Percentiles rank a stretch among this genome's conserved stretches.
Conservation (phyloP, 2,329 filamentous ascomycete species). For the Ophiocordyceps sinensis region DNA sequence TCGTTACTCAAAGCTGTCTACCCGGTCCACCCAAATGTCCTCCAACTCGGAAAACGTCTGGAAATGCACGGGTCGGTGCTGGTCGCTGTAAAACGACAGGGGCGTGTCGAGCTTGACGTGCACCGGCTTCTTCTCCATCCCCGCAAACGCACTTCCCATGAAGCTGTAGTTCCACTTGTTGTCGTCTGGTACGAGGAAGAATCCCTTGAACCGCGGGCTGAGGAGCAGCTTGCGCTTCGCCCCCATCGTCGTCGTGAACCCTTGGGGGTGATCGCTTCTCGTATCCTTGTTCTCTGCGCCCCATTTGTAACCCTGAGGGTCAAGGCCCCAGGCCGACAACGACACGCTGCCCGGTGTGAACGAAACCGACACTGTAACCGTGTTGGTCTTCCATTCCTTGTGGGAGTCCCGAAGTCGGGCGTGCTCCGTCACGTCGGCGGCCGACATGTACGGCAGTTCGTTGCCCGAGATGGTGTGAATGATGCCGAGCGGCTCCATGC, state of each 20-base stretch:
- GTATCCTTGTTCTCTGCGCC: conserved; percentile 90
- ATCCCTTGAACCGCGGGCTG: conserved; percentile 85
- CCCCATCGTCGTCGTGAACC: conserved; percentile 83
- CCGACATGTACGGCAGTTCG: conserved; percentile 92
- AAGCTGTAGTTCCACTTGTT: conserved; percentile 97
- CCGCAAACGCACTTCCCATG: conserved; percentile 79
- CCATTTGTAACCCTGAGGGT: conserved; percentile 89
- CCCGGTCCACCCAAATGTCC: conserved; percentile 87
- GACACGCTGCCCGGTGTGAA: conserved; percentile 97
- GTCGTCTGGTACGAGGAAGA: conserved; percentile 88
- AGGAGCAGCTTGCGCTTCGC: conserved; percentile 90
- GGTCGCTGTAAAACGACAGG: conserved; percentile 75
- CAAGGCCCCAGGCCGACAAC: conserved; percentile 83
- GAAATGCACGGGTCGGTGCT: conserved; percentile 90
- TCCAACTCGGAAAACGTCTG: conserved; percentile 95
- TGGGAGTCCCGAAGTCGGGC: conserved; percentile 79
- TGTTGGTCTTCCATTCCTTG: conserved; percentile 52
- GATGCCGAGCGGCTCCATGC: conserved; percentile 79
- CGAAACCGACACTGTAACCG: conserved; percentile 84
- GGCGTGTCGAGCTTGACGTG: conserved; percentile 93
- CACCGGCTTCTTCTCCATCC: conserved; percentile 78
- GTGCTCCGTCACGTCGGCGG: conserved; percentile 87
- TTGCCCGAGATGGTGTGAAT: conserved; percentile 94
- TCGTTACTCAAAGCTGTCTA: conserved; percentile 77
- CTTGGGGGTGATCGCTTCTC: conserved; percentile 82